These are phyloP conservation scores for Paracamarosporium sp. DNA, from an alignment of 2,329 filamentous ascomycete species.

Conservation along the genomic window DNA sequence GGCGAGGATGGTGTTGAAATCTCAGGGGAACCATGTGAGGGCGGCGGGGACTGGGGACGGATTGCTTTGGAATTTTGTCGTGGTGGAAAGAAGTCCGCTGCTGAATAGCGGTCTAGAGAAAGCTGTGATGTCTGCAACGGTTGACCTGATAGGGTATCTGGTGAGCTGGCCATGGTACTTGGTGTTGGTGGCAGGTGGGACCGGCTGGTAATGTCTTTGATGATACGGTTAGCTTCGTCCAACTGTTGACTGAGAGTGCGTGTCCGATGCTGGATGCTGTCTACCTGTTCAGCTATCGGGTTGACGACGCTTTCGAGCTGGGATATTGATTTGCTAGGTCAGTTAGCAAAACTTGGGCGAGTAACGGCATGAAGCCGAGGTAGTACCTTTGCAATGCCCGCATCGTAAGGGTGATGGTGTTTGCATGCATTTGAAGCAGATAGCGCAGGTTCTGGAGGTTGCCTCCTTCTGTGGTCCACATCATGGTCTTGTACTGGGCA, in stretches of 20 bases:
- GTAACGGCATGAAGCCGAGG: not conserved
- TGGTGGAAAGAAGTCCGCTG: slow-evolving; percentile 10
- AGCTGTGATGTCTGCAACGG: not conserved
- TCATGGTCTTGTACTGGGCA: slow-evolving; percentile 50
- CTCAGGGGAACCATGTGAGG: slow-evolving; percentile 9
- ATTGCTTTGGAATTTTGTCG: slow-evolving; percentile 10
- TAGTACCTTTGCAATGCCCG: slow-evolving; percentile 52
- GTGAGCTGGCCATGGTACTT: slow-evolving; percentile 21
- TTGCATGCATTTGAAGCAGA: slow-evolving; percentile 52
- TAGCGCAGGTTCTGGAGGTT: slow-evolving; percentile 47
- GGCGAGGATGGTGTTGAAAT: slow-evolving; percentile 15
- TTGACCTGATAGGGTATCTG: not conserved
- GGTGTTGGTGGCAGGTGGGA: slow-evolving; percentile 12
- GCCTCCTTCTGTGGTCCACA: slow-evolving; percentile 55
- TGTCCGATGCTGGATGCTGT: slow-evolving; percentile 32
- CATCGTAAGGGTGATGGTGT: slow-evolving; percentile 47
- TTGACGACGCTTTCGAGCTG: slow-evolving; percentile 35
- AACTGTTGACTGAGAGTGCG: slow-evolving; percentile 33
- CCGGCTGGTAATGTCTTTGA: slow-evolving; percentile 29
- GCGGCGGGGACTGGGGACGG: slow-evolving; percentile 12
- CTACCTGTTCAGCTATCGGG: slow-evolving; percentile 42
- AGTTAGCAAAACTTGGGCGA: slow-evolving; percentile 16
- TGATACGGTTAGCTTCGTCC: slow-evolving; percentile 38
- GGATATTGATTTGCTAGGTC: slow-evolving; percentile 41
- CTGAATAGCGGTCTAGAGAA: not conserved